These are phyloP conservation scores for Chaetomiaceae sp. DNA, from an alignment of 2,329 filamentous ascomycete species.

Conservation along the genomic window DNA sequence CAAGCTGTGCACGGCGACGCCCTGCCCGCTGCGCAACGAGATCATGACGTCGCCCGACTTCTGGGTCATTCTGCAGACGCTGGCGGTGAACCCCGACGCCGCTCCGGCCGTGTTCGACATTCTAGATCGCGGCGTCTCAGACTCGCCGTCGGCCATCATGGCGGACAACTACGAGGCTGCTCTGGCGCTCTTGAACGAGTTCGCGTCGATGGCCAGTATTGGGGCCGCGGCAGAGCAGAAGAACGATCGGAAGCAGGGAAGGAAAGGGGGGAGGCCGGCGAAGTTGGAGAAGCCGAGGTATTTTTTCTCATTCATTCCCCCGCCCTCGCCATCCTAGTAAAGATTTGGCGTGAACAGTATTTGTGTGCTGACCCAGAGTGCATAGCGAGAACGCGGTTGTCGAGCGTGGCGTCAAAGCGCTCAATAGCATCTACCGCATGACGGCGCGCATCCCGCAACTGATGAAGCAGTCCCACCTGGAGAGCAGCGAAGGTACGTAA, in stretches of 20 bases:
- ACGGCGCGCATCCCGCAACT: constrained; percentile 75
- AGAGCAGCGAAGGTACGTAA: constrained; percentile 67
- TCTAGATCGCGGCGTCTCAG: constrained; percentile 69
- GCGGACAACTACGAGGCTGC: constrained; percentile 94
- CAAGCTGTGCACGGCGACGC: constrained; percentile 69
- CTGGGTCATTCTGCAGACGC: constrained; percentile 78
- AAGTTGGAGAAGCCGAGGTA: constrained; percentile 54
- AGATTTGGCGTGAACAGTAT: no score
- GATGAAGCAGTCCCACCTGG: constrained; percentile 89
- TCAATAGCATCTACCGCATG: constrained; percentile 75
- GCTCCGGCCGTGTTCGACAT: constrained; percentile 79
- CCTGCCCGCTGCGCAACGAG: constrained; percentile 76
- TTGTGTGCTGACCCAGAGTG: constrained; percentile 17
- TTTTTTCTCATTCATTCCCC: constrained; percentile 22
- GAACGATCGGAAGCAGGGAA: constrained; percentile 42
- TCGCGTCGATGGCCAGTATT: constrained; percentile 74
- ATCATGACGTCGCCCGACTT: constrained; percentile 96
- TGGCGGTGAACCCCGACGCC: constrained; percentile 64
- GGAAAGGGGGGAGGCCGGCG: constrained; percentile 31
- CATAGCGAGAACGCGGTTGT: constrained; percentile 64
- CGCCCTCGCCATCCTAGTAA: no score
- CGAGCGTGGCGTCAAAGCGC: constrained; percentile 69
- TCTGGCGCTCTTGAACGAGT: constrained; percentile 78
- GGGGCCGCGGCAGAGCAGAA: constrained; percentile 65
- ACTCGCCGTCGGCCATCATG: constrained; percentile 74